Evolutionary conservation across 345 rosid genomes (phyloP).

Genomic region (Jatropha curcas): DNA sequence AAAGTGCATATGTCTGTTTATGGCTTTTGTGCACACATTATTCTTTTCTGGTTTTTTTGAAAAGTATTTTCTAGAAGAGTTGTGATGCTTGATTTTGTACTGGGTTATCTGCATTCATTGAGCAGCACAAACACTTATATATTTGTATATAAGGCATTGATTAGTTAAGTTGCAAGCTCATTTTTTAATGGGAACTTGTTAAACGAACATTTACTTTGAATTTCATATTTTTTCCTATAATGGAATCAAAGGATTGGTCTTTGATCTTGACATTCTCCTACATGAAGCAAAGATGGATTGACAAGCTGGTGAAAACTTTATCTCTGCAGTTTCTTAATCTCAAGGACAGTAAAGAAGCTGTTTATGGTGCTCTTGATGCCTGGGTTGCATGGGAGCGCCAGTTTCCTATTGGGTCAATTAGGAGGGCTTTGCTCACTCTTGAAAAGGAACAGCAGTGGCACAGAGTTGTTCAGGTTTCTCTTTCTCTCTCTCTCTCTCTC

Average conservation of each 20-base stretch:
- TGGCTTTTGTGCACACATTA: neutral
- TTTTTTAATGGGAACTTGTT: neutral
- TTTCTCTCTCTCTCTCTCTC: conserved; percentile 12
- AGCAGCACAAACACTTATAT: neutral
- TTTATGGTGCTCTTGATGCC: conserved; percentile 90
- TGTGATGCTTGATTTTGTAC: neutral
- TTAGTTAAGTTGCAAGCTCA: neutral
- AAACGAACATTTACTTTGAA: neutral
- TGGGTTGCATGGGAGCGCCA: conserved; percentile 96
- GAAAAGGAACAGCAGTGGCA: conserved; percentile 94
- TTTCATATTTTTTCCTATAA: neutral
- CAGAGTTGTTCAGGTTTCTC: conserved; percentile 69
- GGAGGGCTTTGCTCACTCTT: conserved; percentile 61
- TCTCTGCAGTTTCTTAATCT: conserved; percentile 67
- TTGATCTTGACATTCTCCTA: neutral
- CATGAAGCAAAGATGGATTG: neutral
- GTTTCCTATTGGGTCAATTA: conserved; percentile 78
- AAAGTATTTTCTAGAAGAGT: neutral
- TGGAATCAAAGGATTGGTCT: neutral
- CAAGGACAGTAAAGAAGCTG: conserved; percentile 73
- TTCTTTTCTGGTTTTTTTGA: too few species aligned
- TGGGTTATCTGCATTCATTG: neutral
- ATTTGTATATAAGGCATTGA: neutral
- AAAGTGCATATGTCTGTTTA: neutral
- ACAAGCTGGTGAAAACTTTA: neutral